These are phyloP conservation scores for Rhododendron henanense DNA, from an alignment of 148 eudicot species.

Conservation along the genomic window DNA sequence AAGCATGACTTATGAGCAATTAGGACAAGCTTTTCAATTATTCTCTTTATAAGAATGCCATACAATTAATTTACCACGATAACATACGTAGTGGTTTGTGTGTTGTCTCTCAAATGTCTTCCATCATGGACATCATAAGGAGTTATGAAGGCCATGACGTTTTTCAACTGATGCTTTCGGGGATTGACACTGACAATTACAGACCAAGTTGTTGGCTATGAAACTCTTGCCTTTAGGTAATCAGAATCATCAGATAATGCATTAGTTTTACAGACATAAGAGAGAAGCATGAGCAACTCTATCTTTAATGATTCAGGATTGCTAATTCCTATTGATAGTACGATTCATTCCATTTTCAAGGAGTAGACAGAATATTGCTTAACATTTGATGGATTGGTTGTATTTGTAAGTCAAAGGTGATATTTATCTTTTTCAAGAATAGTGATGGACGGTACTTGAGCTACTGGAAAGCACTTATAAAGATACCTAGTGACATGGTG, in stretches of 20 bases:
- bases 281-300: not conserved
- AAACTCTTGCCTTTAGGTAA: not conserved
- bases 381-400: not conserved
- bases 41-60: not conserved
- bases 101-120: not conserved
- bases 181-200: not conserved
- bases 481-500: not conserved
- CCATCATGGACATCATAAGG: not conserved
- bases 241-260: not conserved
- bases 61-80: not conserved
- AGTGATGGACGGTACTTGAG: not conserved
- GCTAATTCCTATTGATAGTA: not conserved
- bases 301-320: not conserved
- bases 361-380: not conserved
- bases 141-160: not conserved
- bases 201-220: not conserved
- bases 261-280: not conserved
- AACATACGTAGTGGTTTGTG: not conserved
- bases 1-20: not conserved
- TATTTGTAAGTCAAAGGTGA: not conserved
- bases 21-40: not conserved
- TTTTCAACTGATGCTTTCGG: constrained; percentile 1
- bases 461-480: not conserved
- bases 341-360: not conserved
- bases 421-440: not conserved